Base-by-base conservation (phyloP, 192 early-diverging fungal species). In the Coemansia sp. region DNA sequence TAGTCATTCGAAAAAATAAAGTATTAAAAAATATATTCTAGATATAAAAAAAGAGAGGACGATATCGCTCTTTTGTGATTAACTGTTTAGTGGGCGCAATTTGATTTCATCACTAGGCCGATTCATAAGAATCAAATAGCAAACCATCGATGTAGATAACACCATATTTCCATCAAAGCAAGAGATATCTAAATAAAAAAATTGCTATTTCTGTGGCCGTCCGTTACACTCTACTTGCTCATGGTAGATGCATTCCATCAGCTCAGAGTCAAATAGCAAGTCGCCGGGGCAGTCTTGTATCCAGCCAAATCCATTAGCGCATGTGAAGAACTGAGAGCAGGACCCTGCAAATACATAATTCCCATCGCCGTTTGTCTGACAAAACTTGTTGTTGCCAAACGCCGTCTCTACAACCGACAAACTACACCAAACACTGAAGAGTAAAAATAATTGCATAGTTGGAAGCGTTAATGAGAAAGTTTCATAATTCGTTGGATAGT, bases 301-400 rank as follows among this genome's bases (percentile, higher is more conserved):
- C 71, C 71, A 78, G 3, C 76, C 76, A 32, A 78, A 78, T 12
- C 76, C 76, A 34, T 78, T 78, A 3, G 76, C 70, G 52, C 76
- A 78, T n/a, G 63, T 64, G 30, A 73, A 78, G 55, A 78, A 78
- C 64, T 67, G 63, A 2, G 71, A 67, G 40, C 76, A 78, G 5
- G 71, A 73, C 0, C 70, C 71, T 10, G 56, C 59, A 44, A 61
- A 78, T 18, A 70, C 71, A 18, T 52, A 78, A 41, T 78, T 73
- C 6, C 76, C 76, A 41, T 78, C 71, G 24, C 76, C 76, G 35
- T 78, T 63, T 16, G 34, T 59, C 3, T 49, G n/a, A 13, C 76
- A 78, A 16, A 78, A 78, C 11, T 69, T 59, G 37, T 78, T 78
- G 9, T 50, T 58, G 2, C 62, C 76, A n/a, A 18, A 18, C 3